Evolutionary conservation across 305 asterid species (phyloP), one percentile per base, ranked within the genome.

Genomic region (Fraxinus baroniana): DNA sequence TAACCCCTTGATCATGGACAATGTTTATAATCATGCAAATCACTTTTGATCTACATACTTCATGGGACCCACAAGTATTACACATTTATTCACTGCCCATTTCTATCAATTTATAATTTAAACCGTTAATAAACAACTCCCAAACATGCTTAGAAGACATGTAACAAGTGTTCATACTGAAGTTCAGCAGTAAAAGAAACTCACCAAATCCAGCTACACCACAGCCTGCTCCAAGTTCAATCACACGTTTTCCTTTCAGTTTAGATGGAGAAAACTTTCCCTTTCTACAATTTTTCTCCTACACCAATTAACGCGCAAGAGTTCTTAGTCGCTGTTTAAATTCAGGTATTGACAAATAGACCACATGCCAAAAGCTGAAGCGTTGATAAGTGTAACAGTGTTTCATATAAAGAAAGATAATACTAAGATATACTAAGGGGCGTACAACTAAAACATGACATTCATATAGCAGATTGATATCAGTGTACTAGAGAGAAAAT

Each of bases 211-310:
- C 98, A 78, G 98, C 97, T 77, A 95, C 97, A 36, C 99, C 98
- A 86, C 99, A 95, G 82, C 99, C 99, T 1, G 99, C 99, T 85
- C 99, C 99, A 68, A 95, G 98, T 88, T 95, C 99, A 71, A 95
- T 87, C 18, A 89, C 99, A 41, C 95, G 98, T 82, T 93, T 95
- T 77, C 98, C 99, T 89, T 84, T 93, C 86, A 95, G 84, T 88
- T 94, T 95, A 83, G 97, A 87, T 68, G 97, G 94, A 77, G 92
- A 93, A 90, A 93, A 92, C 84, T 90, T 93, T 76, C 99, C 98
- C 85, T 90, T 94, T 84, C 98, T 88, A 86, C 97, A 88, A 44
- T 95, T 95, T 80, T 89, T 95, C 84, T 94, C 99, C 98, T 94
- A 60, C 80, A 85, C 24, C 39, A 72, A 82, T 80, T 22, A 72